Conservation (phyloP, 129 eudicot species). For the Scalesia atractyloides region DNA sequence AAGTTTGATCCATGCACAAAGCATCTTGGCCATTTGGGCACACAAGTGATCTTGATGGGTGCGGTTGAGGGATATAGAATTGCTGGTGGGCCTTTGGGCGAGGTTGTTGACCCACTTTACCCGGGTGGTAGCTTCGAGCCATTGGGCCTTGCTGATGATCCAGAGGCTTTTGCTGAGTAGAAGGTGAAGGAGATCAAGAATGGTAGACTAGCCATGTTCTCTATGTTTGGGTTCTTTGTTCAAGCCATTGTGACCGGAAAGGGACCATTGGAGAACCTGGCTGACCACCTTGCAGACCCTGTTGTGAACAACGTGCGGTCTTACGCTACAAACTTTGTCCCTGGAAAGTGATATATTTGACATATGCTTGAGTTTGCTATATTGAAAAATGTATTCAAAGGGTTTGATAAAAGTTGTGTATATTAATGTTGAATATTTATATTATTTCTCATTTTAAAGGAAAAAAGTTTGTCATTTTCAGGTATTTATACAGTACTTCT, state of each 20-base stretch:
- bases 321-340: slow-evolving; percentile 13
- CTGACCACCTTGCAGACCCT: slow-evolving; percentile 28
- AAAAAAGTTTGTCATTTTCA: too few relatives aligned
- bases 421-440: too few relatives aligned
- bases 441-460: too few relatives aligned
- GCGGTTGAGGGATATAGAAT: slow-evolving; percentile 75
- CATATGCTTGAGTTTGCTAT: too few relatives aligned
- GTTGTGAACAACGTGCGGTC: not conserved
- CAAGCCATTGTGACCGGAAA: slow-evolving; percentile 39
- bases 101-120: slow-evolving; percentile 71
- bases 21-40: slow-evolving; percentile 81
- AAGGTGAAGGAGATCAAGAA: slow-evolving; percentile 71
- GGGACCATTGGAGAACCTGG: slow-evolving; percentile 34
- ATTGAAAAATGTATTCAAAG: too few relatives aligned
- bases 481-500: too few relatives aligned
- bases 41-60: slow-evolving; percentile 70
- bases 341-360: not conserved
- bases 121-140: slow-evolving; percentile 77
- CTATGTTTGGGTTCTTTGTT: slow-evolving; percentile 39
- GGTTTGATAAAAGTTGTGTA: too few relatives aligned
- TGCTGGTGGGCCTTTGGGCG: slow-evolving; percentile 78
- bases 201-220: slow-evolving; percentile 62
- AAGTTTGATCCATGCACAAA: slow-evolving; percentile 64
- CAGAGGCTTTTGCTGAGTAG: slow-evolving; percentile 74
- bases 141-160: slow-evolving; percentile 68